These are phyloP conservation scores for Mycoemilia scoparia DNA, from an alignment of 192 early-diverging fungal genomes.

Conservation along the genomic window DNA sequence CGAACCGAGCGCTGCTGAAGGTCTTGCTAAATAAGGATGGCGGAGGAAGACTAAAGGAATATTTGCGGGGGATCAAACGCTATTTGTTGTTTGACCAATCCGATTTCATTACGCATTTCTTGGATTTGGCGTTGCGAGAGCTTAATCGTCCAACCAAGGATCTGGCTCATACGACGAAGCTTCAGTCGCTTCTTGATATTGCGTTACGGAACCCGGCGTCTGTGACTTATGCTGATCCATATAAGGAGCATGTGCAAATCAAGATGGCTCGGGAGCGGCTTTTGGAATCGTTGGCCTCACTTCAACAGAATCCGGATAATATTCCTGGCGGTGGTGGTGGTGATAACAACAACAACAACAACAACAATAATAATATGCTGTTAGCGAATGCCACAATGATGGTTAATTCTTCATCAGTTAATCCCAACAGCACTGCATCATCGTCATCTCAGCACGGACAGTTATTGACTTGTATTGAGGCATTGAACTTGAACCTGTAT, in stretches of 20 bases:
- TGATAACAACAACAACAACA: neutral
- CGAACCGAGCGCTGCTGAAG: slow-evolving; percentile 71
- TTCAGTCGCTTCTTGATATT: slow-evolving; percentile 76
- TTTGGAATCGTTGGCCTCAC: slow-evolving; percentile 23
- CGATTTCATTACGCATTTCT: slow-evolving; percentile 84
- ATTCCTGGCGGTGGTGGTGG: too few species aligned
- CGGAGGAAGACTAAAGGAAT: slow-evolving; percentile 49
- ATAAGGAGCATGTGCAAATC: slow-evolving; percentile 73
- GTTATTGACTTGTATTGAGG: slow-evolving; percentile 5
- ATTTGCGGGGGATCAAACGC: slow-evolving; percentile 75
- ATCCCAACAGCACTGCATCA: neutral
- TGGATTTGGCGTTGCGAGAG: slow-evolving; percentile 60
- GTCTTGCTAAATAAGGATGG: slow-evolving; percentile 64
- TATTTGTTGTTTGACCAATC: slow-evolving; percentile 86
- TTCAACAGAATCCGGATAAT: too few species aligned
- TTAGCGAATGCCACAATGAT: neutral
- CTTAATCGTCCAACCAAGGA: slow-evolving; percentile 31
- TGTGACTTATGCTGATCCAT: slow-evolving; percentile 54
- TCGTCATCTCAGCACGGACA: neutral
- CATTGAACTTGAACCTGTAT: slow-evolving; percentile 45
- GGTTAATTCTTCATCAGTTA: slow-evolving; percentile 4
- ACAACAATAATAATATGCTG: neutral
- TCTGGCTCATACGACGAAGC: slow-evolving; percentile 37
- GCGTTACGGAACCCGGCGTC: slow-evolving; percentile 75
- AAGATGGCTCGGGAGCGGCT: slow-evolving; percentile 53